Percentiles rank a stretch among this genome's conserved stretches.
These are phyloP conservation scores for Musa balbisiana DNA, from an alignment of 202 grass and related monocot species.

Conservation along the genomic window DNA sequence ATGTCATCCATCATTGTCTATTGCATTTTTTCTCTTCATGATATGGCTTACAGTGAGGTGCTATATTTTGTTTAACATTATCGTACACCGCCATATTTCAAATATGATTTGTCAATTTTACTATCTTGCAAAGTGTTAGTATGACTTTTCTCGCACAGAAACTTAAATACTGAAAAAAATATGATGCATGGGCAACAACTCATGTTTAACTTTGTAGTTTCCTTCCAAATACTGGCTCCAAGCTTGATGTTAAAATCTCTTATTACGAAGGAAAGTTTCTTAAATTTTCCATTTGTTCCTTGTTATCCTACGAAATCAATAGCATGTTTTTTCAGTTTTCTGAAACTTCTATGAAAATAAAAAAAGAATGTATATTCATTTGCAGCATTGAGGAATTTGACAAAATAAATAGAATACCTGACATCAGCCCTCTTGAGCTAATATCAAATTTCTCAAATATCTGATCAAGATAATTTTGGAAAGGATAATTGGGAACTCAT, in stretches of 20 bases:
- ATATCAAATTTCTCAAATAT: background rate
- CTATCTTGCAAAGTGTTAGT: background rate
- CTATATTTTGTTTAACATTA: background rate
- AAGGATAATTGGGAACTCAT: background rate
- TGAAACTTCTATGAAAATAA: no score
- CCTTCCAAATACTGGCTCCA: background rate
- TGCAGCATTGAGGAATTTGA: no score
- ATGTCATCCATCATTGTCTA: slow-evolving; percentile 53
- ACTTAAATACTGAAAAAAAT: background rate
- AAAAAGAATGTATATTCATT: no score
- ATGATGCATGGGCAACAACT: background rate
- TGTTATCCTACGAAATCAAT: no score
- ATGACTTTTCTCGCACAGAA: background rate
- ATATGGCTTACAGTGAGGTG: slow-evolving; percentile 26
- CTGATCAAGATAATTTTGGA: no score
- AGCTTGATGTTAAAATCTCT: background rate
- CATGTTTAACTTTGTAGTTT: background rate
- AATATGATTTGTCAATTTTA: background rate
- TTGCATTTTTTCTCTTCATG: slow-evolving; percentile 28
- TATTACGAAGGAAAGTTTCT: background rate
- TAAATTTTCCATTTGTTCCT: background rate
- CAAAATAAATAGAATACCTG: background rate
- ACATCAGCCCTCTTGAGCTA: background rate
- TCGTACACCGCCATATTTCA: background rate
- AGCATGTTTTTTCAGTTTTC: no score